Conservation (phyloP, 2,329 filamentous ascomycete species). For the Thielaviopsis musarum region DNA sequence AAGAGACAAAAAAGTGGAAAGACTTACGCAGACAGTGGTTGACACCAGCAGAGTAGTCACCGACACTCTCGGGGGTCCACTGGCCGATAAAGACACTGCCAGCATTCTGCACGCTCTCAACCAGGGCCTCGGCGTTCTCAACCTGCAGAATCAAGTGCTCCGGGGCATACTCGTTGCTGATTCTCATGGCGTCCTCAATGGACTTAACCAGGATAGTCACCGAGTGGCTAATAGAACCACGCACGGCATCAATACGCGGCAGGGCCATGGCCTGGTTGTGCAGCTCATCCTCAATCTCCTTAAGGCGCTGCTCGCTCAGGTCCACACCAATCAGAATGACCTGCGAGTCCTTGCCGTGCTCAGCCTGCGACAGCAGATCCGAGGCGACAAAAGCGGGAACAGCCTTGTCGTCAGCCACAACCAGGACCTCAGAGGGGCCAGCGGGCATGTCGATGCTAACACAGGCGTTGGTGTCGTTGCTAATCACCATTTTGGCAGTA, state of each 20-base stretch:
- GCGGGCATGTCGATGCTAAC: conserved; percentile 98
- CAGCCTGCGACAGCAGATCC: conserved; percentile 85
- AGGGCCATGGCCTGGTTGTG: conserved; percentile 74
- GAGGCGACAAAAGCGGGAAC: conserved; percentile 93
- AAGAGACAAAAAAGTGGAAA: neutral
- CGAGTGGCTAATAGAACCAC: conserved; percentile 78
- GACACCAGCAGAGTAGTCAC: conserved; percentile 93
- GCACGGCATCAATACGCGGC: conserved; percentile 83
- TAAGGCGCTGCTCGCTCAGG: conserved; percentile 53
- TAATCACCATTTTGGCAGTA: conserved; percentile 94
- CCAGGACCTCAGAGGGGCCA: conserved; percentile 90
- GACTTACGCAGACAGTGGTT: conserved; percentile 91
- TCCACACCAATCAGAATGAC: conserved; percentile 81
- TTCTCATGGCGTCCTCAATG: conserved; percentile 54
- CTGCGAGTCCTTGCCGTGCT: conserved; percentile 92
- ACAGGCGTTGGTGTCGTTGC: conserved; percentile 89
- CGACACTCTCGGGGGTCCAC: conserved; percentile 96
- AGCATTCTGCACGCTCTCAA: conserved; percentile 75
- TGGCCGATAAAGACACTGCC: conserved; percentile 90
- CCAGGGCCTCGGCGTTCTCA: conserved; percentile 53
- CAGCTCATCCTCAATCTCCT: conserved; percentile 80
- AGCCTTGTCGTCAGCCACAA: conserved; percentile 73
- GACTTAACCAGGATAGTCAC: conserved; percentile 64
- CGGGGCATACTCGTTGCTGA: conserved; percentile 89
- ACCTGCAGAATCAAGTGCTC: conserved; percentile 93